A percentile compares a stretch with the other conserved stretches of the same genome.
Evolutionary conservation across 352 stramenopile genomes (phyloP).

Genomic region (Phytophthora melonis): DNA sequence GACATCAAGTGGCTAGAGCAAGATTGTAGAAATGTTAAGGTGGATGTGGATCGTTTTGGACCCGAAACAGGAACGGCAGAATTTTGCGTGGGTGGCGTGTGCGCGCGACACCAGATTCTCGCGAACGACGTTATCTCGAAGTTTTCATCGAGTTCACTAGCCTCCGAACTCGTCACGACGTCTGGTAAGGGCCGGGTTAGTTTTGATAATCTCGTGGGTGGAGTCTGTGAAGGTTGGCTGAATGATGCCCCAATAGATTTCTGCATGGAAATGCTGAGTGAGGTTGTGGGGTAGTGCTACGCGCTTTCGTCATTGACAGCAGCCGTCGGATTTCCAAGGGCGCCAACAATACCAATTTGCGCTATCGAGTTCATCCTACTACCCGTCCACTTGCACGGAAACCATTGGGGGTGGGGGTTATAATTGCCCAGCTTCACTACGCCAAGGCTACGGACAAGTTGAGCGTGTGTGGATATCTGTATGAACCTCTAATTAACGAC

Average conservation of each 20-base stretch:
- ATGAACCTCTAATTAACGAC: slow-evolving; percentile 16
- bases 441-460: not conserved
- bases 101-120: not conserved
- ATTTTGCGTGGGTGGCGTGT: not conserved
- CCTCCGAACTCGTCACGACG: slow-evolving; percentile 5
- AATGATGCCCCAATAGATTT: slow-evolving; percentile 19
- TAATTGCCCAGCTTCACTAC: slow-evolving; percentile 1
- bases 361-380: slow-evolving; percentile 5
- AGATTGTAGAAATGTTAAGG: slow-evolving; percentile 1
- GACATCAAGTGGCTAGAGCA: slow-evolving; percentile 21
- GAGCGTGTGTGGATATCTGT: slow-evolving; percentile 6
- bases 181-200: not conserved
- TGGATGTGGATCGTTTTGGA: slow-evolving; percentile 4
- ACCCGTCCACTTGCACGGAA: slow-evolving; percentile 3
- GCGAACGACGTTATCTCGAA: slow-evolving; percentile 13
- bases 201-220: slow-evolving; percentile 23
- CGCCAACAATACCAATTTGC: not conserved
- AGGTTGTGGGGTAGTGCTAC: not conserved
- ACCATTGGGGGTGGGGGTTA: slow-evolving; percentile 20
- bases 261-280: slow-evolving; percentile 8
- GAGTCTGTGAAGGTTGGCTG: slow-evolving; percentile 4
- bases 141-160: slow-evolving; percentile 8
- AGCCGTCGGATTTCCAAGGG: slow-evolving; percentile 2
- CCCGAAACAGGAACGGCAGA: not conserved
- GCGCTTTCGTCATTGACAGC: slow-evolving; percentile 1